Evolutionary conservation across 495 filamentous ascomycete species (phyloP).

Genomic region (Neurospora africana): DNA sequence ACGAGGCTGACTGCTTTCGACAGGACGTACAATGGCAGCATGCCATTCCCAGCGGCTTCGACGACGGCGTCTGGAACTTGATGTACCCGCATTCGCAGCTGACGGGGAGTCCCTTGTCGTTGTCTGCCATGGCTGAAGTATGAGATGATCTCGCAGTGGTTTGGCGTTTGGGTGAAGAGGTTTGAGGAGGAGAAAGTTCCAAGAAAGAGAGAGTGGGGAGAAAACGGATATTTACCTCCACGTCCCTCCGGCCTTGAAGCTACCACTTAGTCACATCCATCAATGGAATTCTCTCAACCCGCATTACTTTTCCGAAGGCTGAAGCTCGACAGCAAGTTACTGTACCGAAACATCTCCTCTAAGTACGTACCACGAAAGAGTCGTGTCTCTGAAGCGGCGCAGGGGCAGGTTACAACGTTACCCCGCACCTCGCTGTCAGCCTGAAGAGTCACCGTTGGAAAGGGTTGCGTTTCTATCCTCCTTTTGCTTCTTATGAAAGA

Average conservation of each 20-base stretch:
- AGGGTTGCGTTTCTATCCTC: neutral
- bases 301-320: neutral
- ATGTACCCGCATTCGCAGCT: constrained; percentile 44
- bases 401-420: neutral
- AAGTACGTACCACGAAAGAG: too few relatives aligned
- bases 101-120: constrained; percentile 12
- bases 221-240: neutral
- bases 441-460: neutral
- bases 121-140: neutral
- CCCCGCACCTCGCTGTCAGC: neutral
- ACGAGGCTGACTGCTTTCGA: constrained; percentile 44
- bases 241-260: neutral
- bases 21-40: constrained; percentile 50
- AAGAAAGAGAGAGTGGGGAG: neutral
- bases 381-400: neutral
- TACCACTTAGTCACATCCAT: neutral
- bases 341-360: too few relatives aligned
- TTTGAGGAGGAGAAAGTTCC: neutral
- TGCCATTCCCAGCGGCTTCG: constrained; percentile 31
- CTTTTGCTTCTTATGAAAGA: neutral
- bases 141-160: neutral
- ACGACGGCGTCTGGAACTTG: constrained; percentile 32
- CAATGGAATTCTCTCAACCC: neutral
- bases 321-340: too few relatives aligned
- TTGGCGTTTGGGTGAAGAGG: neutral